Conservation (phyloP, 192 early-diverging fungal genomes). For the Irineochytrium annulatum region DNA sequence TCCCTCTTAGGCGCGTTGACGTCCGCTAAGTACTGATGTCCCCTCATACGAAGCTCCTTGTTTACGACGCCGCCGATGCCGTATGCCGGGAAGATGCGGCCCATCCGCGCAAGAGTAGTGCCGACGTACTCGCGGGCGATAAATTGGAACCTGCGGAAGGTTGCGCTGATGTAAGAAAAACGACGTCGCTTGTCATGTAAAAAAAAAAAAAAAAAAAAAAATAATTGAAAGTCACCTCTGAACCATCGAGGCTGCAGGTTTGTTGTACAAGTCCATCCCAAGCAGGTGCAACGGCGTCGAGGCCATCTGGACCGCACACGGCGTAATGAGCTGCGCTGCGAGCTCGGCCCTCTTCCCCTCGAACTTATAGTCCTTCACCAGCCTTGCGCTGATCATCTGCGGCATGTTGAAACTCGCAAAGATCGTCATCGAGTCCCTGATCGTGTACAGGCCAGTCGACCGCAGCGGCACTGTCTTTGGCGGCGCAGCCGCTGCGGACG, state of each 20-base stretch:
- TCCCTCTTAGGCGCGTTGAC: too few species aligned
- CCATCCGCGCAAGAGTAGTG: constrained; percentile 27
- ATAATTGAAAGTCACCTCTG: too few species aligned
- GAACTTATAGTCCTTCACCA: too few species aligned
- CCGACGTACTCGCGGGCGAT: constrained; percentile 26
- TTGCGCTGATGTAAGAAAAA: too few species aligned
- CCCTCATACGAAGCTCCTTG: constrained; percentile 7
- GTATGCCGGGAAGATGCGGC: constrained; percentile 47
- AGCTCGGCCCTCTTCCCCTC: constrained; percentile 23
- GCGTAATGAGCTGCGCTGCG: constrained; percentile 35
- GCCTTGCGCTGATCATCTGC: constrained; percentile 15
- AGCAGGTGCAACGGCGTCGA: constrained; percentile 41
- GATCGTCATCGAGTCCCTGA: constrained; percentile 41
- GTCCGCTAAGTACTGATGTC: not conserved
- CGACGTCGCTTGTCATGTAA: too few species aligned
- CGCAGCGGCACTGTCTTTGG: constrained; percentile 30
- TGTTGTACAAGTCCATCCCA: constrained; percentile 47
- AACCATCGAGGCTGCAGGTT: constrained; percentile 1
- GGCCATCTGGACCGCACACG: constrained; percentile 34
- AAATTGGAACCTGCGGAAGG: constrained; percentile 1
- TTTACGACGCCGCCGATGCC: constrained; percentile 45
- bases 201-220: too few species aligned
- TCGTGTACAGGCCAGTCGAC: constrained; percentile 28
- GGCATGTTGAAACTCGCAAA: constrained; percentile 46
- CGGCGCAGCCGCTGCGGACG: constrained; percentile 8